phyloP scores from a whole-genome alignment of 2,329 filamentous ascomycete species.

The Ceratocystis destructans region DNA sequence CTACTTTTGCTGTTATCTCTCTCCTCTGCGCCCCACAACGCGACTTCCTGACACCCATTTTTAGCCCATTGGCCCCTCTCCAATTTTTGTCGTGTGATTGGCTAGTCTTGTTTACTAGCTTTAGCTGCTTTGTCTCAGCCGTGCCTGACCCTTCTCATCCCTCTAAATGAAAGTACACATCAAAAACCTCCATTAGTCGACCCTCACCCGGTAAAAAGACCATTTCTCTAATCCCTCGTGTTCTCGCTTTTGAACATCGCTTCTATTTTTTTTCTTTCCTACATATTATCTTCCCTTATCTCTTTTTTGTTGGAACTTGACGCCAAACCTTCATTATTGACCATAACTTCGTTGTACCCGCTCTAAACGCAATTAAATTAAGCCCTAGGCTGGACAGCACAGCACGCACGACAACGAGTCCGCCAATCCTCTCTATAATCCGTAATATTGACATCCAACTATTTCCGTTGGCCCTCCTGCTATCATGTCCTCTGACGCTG shows the following conservation, averaged over 20 bases:
- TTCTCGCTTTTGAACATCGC: background rate
- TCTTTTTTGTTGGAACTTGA: background rate
- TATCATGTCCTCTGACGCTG: constrained; percentile 6
- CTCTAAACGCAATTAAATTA: background rate
- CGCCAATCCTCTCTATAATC: background rate
- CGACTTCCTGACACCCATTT: background rate
- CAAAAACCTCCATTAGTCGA: background rate
- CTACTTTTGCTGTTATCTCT: background rate
- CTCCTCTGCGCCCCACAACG: background rate
- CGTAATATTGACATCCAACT: background rate
- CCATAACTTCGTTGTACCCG: background rate
- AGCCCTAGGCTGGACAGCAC: background rate
- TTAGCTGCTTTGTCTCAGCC: constrained; percentile 14
- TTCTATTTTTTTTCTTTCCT: constrained; percentile 1
- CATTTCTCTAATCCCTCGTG: constrained; percentile 10
- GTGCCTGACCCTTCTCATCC: constrained; percentile 12
- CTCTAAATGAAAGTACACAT: constrained; percentile 13
- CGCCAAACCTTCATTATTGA: background rate
- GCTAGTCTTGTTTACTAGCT: constrained; percentile 15
- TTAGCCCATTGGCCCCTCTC: background rate
- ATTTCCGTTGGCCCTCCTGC: background rate
- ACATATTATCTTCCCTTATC: background rate
- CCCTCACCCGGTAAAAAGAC: background rate
- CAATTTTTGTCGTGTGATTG: constrained; percentile 6
- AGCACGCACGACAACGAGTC: background rate